Evolutionary conservation across 2,329 filamentous ascomycete species (phyloP), one percentile per base, ranked within the genome.

Genomic region (Dactylellina cionopaga): DNA sequence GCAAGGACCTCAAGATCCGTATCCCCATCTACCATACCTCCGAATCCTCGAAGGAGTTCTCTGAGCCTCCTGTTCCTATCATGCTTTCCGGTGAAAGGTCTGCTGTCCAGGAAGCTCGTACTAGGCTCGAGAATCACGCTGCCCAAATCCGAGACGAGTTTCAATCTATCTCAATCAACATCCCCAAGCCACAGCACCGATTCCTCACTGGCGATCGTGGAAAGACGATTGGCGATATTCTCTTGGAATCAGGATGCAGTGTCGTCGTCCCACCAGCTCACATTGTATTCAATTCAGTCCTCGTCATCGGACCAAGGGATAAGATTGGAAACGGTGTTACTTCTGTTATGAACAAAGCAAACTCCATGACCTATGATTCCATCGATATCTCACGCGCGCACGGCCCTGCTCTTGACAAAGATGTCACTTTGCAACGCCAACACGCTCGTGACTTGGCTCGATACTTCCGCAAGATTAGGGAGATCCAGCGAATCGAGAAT

Each of bases 191-290:
- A 51, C 89, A 92, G 55, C 95, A 98, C 80, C 93, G 96, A 80
- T 98, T 97, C 83, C 95, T 99, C 78, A 89, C 96, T 74, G 94
- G 94, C 55, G 89, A 94, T 74, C 87, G 89, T 74, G 92, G 91
- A 73, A 86, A 91, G 74, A 88, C 91, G 15, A 84, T 92, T 31
- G 88, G 97, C 66, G 88, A 96, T 46, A 97, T 99, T 83, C 88
- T 97, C 75, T 86, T 89, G 46, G 88, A 96, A 78, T 98, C 95
- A 66, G 94, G 94, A 74, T 99, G 95, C 81, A 87, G 90, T 43
- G 89, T 98, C 70, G 86, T 98, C 65, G 82, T 98, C 46, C 94
- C 89, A 58, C 87, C 92, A 5, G 85, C 85, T 24, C 87, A 89
- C 22, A 88, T 91, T 58, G 91, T 95, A 65, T 91, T 92, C 47